phyloP scores from a whole-genome alignment of 148 eudicot genomes.

The Rhododendron vialii region DNA sequence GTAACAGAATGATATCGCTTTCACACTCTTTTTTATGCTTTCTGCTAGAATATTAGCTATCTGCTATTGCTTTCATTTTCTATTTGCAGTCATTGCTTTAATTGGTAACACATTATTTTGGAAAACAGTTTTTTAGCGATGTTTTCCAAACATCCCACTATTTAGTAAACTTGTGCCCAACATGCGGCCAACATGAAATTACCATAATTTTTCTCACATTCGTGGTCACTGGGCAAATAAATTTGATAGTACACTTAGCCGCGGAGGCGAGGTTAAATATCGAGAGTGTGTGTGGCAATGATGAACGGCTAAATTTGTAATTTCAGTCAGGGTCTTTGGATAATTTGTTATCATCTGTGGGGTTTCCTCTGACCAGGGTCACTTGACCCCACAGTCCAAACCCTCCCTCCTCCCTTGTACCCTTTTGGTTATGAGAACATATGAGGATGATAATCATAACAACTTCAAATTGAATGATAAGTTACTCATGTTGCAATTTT shows the following conservation, averaged over 20 bases:
- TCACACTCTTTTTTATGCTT: not conserved
- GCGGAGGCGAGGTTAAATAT: not conserved
- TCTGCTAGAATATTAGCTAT: not conserved
- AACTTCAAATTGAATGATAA: not conserved
- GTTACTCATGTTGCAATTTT: not conserved
- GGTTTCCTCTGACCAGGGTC: not conserved
- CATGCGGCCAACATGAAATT: not conserved
- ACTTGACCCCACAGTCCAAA: not conserved
- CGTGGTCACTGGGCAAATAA: not conserved
- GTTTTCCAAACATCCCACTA: not conserved
- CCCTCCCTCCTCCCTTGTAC: not conserved
- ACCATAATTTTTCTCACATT: not conserved
- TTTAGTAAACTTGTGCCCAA: not conserved
- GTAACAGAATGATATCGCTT: conserved; percentile 4
- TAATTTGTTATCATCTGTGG: not conserved
- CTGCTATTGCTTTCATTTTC: not conserved
- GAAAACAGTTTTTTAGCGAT: not conserved
- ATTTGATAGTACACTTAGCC: not conserved
- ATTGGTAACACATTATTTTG: not conserved
- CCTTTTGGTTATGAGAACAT: not conserved
- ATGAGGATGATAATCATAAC: not conserved
- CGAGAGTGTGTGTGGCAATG: not conserved
- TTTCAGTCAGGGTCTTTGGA: not conserved
- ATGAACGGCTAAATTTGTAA: not conserved
- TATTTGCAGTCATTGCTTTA: not conserved